Evolutionary conservation across 2,329 filamentous ascomycete genomes (phyloP).

Genomic region (Scleromitrula shiraiana): DNA sequence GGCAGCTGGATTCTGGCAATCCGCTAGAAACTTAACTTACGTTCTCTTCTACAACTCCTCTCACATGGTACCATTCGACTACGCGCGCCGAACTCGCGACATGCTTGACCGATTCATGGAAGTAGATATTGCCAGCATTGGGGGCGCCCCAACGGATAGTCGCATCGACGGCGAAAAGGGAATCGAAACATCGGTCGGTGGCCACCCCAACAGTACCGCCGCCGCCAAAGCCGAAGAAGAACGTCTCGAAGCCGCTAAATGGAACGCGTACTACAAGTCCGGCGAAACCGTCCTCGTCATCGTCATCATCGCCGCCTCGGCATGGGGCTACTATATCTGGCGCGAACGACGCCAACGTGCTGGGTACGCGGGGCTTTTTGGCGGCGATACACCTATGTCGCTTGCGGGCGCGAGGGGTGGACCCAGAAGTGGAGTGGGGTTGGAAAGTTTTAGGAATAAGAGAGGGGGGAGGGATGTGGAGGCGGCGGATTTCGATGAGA

Average conservation of each 20-base stretch:
- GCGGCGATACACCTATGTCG: slow-evolving; percentile 25
- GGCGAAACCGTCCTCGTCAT: slow-evolving; percentile 62
- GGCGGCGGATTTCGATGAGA: slow-evolving; percentile 58
- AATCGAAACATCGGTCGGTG: slow-evolving; percentile 56
- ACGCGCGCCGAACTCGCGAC: slow-evolving; percentile 75
- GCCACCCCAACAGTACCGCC: slow-evolving; percentile 58
- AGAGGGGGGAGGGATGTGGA: slow-evolving; percentile 47
- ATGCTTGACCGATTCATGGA: slow-evolving; percentile 97
- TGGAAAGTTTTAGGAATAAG: slow-evolving; percentile 42
- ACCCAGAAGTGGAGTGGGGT: slow-evolving; percentile 28
- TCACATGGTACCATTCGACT: slow-evolving; percentile 98
- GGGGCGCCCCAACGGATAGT: slow-evolving; percentile 60
- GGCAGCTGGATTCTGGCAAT: slow-evolving; percentile 83
- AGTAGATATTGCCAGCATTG: slow-evolving; percentile 84
- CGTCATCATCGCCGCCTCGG: slow-evolving; percentile 52
- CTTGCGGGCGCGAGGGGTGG: slow-evolving; percentile 22
- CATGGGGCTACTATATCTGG: slow-evolving; percentile 60
- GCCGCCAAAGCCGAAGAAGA: slow-evolving; percentile 55
- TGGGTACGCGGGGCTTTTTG: slow-evolving; percentile 42
- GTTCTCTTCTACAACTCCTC: slow-evolving; percentile 91
- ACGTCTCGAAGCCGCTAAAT: slow-evolving; percentile 57
- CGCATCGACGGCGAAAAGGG: slow-evolving; percentile 64
- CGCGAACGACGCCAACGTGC: slow-evolving; percentile 47
- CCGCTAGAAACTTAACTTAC: slow-evolving; percentile 91
- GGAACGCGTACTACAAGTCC: slow-evolving; percentile 64